Conservation (phyloP, 164 flowering plant genomes). For the Aristolochia californica region DNA sequence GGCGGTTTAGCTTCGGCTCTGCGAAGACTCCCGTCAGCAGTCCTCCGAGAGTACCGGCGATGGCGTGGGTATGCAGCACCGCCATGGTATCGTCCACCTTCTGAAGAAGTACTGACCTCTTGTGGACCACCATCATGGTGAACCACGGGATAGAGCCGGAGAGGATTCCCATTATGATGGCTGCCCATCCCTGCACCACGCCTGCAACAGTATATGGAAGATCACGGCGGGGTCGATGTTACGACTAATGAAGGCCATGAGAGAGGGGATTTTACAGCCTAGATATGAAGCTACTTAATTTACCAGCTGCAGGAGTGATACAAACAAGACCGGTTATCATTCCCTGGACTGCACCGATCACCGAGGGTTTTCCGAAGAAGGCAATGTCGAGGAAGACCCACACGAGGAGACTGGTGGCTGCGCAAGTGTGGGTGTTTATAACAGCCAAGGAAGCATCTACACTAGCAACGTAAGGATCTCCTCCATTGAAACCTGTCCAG, state of each 20-base stretch:
- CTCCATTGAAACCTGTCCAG: constrained; percentile 25
- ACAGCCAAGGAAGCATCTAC: constrained; percentile 22
- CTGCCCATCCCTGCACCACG: constrained; percentile 42
- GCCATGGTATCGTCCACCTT: constrained; percentile 47
- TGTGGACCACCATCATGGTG: constrained; percentile 47
- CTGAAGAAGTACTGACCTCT: constrained; percentile 30
- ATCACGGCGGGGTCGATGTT: no score
- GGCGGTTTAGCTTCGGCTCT: constrained; percentile 23
- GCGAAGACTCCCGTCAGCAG: constrained; percentile 29
- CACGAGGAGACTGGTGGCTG: constrained; percentile 25
- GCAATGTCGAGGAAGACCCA: constrained; percentile 19
- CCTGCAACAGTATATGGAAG: constrained; percentile 13
- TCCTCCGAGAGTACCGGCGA: constrained; percentile 34
- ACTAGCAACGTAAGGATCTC: constrained; percentile 18
- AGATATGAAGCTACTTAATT: no score
- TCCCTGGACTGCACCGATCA: constrained; percentile 27
- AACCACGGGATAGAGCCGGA: constrained; percentile 39
- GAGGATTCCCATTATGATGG: constrained; percentile 24
- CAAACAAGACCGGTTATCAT: constrained; percentile 29
- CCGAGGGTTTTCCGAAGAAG: constrained; percentile 24
- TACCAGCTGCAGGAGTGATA: constrained; percentile 28
- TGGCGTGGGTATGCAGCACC: constrained; percentile 35
- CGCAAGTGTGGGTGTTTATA: constrained; percentile 19
- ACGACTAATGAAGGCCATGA: no score
- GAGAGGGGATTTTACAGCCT: no score